Conservation (phyloP, 371 early-diverging fungal species). For the Rhizopus stolonifer region DNA sequence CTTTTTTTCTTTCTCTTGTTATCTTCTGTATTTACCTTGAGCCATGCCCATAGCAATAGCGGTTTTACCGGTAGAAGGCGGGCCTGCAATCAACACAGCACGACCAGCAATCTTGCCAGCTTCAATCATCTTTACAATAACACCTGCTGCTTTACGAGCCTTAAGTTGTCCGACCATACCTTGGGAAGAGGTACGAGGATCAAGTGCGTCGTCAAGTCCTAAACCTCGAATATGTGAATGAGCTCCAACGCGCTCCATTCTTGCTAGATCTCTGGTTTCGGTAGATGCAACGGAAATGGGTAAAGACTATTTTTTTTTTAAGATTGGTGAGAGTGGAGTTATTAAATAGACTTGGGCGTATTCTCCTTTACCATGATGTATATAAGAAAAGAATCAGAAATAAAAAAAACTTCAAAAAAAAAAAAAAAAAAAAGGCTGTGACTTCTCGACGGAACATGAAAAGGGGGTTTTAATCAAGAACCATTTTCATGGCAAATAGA, state of each 20-base stretch:
- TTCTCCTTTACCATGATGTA: not conserved
- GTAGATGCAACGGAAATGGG: slow-evolving; percentile 41
- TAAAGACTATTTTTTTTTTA: slow-evolving; percentile 33
- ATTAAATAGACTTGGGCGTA: too few species aligned
- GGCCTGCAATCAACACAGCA: slow-evolving; percentile 96
- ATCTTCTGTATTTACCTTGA: slow-evolving; percentile 43
- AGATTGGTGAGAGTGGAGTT: too few species aligned
- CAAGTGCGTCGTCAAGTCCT: slow-evolving; percentile 88
- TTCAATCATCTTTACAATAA: slow-evolving; percentile 92
- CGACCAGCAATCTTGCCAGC: slow-evolving; percentile 97
- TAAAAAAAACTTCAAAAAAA: not conserved
- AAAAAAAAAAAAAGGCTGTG: too few species aligned
- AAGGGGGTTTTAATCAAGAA: too few species aligned
- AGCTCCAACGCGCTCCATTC: slow-evolving; percentile 80
- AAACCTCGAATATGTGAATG: slow-evolving; percentile 97
- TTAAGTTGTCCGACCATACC: slow-evolving; percentile 98
- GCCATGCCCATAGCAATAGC: slow-evolving; percentile 96
- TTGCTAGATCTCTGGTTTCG: slow-evolving; percentile 60
- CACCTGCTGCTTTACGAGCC: slow-evolving; percentile 95
- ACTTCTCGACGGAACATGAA: too few species aligned
- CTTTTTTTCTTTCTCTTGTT: not conserved
- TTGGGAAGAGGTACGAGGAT: slow-evolving; percentile 82
- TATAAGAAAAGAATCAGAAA: not conserved
- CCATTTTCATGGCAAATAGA: too few species aligned
- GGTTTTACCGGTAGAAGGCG: slow-evolving; percentile 97